A percentile compares a stretch with the other conserved stretches of the same genome.
Evolutionary conservation across 192 early-diverging fungal genomes (phyloP).

Genomic region (Coemansia sp.): DNA sequence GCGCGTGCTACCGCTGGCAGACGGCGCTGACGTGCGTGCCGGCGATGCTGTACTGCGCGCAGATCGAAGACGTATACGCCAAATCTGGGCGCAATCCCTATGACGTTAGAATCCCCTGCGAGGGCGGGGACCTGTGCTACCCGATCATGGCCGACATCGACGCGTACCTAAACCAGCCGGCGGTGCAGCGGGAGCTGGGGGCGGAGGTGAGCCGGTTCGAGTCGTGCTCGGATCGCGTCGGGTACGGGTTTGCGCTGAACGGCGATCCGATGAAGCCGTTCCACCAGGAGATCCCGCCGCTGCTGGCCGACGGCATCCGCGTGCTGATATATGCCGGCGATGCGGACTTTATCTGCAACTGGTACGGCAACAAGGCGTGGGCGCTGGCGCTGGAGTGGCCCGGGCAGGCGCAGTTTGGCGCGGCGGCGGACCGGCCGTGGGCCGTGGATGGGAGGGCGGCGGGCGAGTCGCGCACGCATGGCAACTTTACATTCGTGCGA

Average conservation of each 20-base stretch:
- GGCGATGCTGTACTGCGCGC: neutral
- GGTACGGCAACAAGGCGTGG: conserved; percentile 80
- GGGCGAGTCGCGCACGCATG: conserved; percentile 61
- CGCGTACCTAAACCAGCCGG: conserved; percentile 63
- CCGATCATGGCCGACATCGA: conserved; percentile 64
- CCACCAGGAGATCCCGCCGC: conserved; percentile 51
- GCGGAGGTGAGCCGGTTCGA: conserved; percentile 60
- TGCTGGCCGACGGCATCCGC: conserved; percentile 73
- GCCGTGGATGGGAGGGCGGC: conserved; percentile 52
- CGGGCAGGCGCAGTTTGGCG: conserved; percentile 64
- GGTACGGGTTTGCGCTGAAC: conserved; percentile 63
- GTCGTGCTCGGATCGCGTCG: conserved; percentile 72
- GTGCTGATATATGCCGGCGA: conserved; percentile 86
- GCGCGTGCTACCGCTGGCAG: neutral
- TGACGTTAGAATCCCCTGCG: conserved; percentile 83
- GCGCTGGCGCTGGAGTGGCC: conserved; percentile 74
- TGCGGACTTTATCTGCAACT: conserved; percentile 88
- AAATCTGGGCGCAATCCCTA: conserved; percentile 80
- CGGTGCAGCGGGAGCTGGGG: conserved; percentile 64
- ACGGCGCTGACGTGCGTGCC: neutral
- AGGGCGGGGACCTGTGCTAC: conserved; percentile 72
- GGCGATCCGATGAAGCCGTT: conserved; percentile 79
- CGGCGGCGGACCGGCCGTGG: conserved; percentile 70
- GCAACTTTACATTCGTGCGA: conserved; percentile 74
- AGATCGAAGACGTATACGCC: neutral